phyloP scores from a whole-genome alignment of 805 yeast species.

The Barnettozyma pratensis region DNA sequence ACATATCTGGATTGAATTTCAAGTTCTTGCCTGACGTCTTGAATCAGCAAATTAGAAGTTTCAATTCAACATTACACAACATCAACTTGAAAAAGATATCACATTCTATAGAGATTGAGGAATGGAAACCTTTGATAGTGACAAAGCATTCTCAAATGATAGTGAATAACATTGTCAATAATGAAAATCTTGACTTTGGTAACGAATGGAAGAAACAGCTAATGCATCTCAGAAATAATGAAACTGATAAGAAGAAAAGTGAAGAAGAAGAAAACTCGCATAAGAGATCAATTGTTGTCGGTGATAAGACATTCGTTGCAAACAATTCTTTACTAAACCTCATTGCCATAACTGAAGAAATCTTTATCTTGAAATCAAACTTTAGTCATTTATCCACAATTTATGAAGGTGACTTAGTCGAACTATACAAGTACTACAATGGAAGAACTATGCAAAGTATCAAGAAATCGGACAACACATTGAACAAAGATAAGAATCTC shows the following conservation, averaged over 20 bases:
- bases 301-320: conserved; percentile 52
- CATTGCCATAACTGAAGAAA: conserved; percentile 40
- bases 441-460: conserved; percentile 32
- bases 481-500: conserved; percentile 27
- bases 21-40: conserved; percentile 63
- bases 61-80: conserved; percentile 50
- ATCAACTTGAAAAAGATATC: conserved; percentile 42
- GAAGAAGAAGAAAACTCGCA: conserved; percentile 25
- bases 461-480: conserved; percentile 16
- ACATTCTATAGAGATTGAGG: conserved; percentile 55
- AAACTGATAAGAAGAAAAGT: not conserved
- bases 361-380: conserved; percentile 50
- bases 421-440: conserved; percentile 47
- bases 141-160: conserved; percentile 40
- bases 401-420: conserved; percentile 40
- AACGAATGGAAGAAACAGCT: conserved; percentile 41
- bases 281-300: conserved; percentile 40
- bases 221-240: conserved; percentile 19
- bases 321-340: conserved; percentile 43
- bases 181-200: conserved; percentile 41
- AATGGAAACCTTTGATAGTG: conserved; percentile 75
- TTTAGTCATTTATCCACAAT: conserved; percentile 41
- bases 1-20: conserved; percentile 58
- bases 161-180: conserved; percentile 45
- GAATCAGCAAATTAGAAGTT: conserved; percentile 60